Conservation (phyloP, 2,329 filamentous ascomycete genomes). For the Beauveria sp. region DNA sequence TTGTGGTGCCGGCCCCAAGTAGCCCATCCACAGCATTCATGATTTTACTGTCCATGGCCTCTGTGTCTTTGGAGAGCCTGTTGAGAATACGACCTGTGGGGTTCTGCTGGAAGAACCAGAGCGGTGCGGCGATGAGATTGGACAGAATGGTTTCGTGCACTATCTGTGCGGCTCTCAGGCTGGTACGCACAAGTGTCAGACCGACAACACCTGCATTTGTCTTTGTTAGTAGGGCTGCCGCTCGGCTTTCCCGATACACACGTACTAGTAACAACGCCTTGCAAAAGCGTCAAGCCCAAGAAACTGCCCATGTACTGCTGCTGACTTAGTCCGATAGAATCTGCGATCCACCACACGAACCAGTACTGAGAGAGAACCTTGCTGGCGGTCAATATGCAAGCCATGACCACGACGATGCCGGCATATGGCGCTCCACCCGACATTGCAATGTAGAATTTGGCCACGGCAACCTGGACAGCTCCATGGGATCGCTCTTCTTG, state of each 20-base stretch:
- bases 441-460: not conserved
- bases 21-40: conserved; percentile 8
- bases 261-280: not conserved
- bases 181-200: not conserved
- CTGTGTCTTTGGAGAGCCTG: conserved; percentile 1
- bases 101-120: conserved; percentile 9
- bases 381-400: not conserved
- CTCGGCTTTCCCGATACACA: too few species aligned
- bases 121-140: conserved; percentile 2
- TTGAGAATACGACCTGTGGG: conserved; percentile 4
- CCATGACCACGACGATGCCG: not conserved
- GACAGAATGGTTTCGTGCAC: conserved; percentile 2
- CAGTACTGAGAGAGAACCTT: conserved; percentile 8
- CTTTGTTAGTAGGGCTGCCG: too few species aligned
- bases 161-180: not conserved
- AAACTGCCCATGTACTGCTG: conserved; percentile 4
- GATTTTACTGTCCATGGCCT: conserved; percentile 3
- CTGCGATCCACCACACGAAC: conserved; percentile 10
- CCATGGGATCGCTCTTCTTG: conserved; percentile 2
- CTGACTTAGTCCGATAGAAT: not conserved
- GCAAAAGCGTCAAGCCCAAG: not conserved
- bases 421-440: not conserved
- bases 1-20: not conserved
- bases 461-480: not conserved
- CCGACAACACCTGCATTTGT: not conserved